phyloP scores from a whole-genome alignment of 2,329 filamentous ascomycete genomes.

The Sarocladium kiliense region DNA sequence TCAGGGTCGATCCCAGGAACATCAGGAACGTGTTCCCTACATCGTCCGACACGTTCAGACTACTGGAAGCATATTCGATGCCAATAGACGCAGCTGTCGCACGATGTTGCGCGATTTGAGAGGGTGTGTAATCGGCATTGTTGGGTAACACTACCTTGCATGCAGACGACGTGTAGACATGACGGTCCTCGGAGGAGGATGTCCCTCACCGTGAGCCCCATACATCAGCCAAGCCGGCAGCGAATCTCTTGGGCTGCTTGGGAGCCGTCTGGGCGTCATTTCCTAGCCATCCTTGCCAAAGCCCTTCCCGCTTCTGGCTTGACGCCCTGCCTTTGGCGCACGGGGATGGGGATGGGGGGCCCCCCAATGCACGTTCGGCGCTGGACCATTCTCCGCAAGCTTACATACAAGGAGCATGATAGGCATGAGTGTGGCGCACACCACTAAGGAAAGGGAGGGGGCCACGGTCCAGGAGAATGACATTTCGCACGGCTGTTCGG shows the following conservation, averaged over 20 bases:
- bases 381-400: too few relatives aligned
- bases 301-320: not conserved
- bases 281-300: not conserved
- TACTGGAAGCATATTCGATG: not conserved
- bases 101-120: not conserved
- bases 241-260: slow-evolving; percentile 6
- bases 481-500: slow-evolving; percentile 3
- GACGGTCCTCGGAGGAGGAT: too few relatives aligned
- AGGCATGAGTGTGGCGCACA: not conserved
- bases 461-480: not conserved
- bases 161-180: too few relatives aligned
- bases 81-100: not conserved
- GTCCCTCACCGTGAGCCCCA: too few relatives aligned
- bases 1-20: not conserved
- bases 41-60: not conserved
- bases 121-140: not conserved
- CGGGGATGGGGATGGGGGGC: too few relatives aligned
- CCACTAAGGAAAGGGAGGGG: not conserved
- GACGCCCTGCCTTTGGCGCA: not conserved
- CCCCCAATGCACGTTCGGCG: too few relatives aligned
- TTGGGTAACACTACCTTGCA: too few relatives aligned
- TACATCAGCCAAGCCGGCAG: slow-evolving; percentile 8
- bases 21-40: not conserved
- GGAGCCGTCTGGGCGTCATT: not conserved
- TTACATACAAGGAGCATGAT: too few relatives aligned